Evolutionary conservation across 2,329 filamentous ascomycete genomes (phyloP), one percentile per base, ranked within the genome.

Genomic region (Hypoxylon sp.): DNA sequence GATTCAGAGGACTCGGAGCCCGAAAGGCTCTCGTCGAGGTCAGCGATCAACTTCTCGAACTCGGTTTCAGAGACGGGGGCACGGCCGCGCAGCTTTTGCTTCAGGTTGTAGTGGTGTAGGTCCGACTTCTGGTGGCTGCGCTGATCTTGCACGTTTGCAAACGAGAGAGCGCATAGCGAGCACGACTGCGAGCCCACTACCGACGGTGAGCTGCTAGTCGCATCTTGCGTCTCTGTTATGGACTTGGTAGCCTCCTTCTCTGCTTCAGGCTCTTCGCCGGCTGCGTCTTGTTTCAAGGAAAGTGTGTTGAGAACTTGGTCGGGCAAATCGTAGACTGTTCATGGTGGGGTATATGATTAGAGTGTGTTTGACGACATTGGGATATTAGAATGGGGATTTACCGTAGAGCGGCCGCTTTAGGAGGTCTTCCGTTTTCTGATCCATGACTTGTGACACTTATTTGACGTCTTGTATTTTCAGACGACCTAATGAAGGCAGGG

Each of bases 101-200:
- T 98, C 66, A 98, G 81, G 77, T 99, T 99, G 81, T 97, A 99
- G 70, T 91, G 87, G 78, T 99, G 96, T 51, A 96, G 84, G 75
- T 99, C 96, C 8, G 95, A 97, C 73, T 92, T 91, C 62, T 93
- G 89, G 79, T 99, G 96, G 63, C 88, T 86, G 66, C 93, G 88
- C 76, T 98, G 95, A 67, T 98, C 95, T 65, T 89, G 84, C 6
- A 97, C 85, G 8, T 85, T 90, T 30, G 84, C 75, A 73, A 96
- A 97, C 4, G 85, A 82, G 37, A 94, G 84, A 39, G 85, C 83
- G 79, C 96, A 99, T 3, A 98, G 84, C 0, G 90, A 88, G 77
- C 96, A 99, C 12, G 93, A 87, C 63, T 92, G 94, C 5, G 91
- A 86, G 8, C 88, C 87, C 37, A 86, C 85, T 64, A 86, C 84